Percentiles rank a stretch among this genome's conserved stretches.
Conservation (phyloP, 257 asterid species). For the Solanum sparsipilum region DNA sequence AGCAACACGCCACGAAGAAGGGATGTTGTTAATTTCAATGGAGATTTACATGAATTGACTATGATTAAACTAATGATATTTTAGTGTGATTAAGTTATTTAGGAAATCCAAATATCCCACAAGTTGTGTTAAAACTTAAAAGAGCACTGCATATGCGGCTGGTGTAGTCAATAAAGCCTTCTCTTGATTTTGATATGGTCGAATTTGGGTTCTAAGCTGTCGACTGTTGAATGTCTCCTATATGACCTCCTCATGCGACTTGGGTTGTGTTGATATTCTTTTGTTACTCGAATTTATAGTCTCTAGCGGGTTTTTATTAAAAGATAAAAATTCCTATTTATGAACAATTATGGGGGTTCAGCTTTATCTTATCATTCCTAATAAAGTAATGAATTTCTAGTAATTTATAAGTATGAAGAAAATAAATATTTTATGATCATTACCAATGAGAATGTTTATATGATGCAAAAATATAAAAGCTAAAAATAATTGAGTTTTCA, state of each 20-base stretch:
- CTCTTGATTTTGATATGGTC: neutral
- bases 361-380: no score
- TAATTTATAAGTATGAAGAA: neutral
- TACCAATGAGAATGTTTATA: no score
- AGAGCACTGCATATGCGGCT: neutral
- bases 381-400: no score
- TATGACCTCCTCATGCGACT: neutral
- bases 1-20: neutral
- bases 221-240: neutral
- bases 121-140: neutral
- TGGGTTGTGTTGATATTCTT: neutral
- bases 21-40: neutral
- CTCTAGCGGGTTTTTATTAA: neutral
- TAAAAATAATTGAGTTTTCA: neutral
- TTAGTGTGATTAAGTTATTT: neutral
- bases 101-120: neutral
- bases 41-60: neutral
- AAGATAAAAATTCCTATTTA: rapidly evolving
- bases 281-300: no score
- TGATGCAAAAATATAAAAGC: neutral
- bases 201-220: slow-evolving; percentile 3
- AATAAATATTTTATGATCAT: neutral
- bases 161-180: neutral
- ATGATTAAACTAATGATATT: neutral
- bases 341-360: no score